These are phyloP conservation scores for Singerocomus inundabilis DNA, from an alignment of 1,284 basidiomycete species.

Conservation along the genomic window DNA sequence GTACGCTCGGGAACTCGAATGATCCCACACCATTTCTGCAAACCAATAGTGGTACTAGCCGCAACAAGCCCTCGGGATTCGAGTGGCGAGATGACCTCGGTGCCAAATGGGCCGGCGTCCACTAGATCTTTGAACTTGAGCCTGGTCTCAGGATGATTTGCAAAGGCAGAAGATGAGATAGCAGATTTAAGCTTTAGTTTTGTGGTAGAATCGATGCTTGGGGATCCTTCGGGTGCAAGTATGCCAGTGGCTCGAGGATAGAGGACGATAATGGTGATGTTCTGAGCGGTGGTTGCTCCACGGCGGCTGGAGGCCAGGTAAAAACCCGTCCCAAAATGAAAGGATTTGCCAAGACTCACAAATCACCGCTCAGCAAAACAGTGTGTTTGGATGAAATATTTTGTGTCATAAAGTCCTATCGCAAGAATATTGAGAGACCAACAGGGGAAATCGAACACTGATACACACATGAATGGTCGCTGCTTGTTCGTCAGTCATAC, in stretches of 20 bases:
- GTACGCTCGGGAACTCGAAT: slow-evolving; percentile 40
- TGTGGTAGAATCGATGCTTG: slow-evolving; percentile 18
- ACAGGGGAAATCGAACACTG: background rate
- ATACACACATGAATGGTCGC: slow-evolving; percentile 42
- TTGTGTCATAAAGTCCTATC: slow-evolving; percentile 44
- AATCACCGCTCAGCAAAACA: slow-evolving; percentile 45
- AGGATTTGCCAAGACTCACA: slow-evolving; percentile 40
- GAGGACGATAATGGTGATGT: slow-evolving; percentile 43
- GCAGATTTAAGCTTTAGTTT: slow-evolving; percentile 9
- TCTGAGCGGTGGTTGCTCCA: slow-evolving; percentile 34
- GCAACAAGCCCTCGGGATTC: slow-evolving; percentile 43
- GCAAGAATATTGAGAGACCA: background rate
- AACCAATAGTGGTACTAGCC: slow-evolving; percentile 29
- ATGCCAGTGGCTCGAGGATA: slow-evolving; percentile 42
- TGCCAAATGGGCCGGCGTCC: slow-evolving; percentile 31
- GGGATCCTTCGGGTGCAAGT: slow-evolving; percentile 32
- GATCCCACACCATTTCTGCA: slow-evolving; percentile 48
- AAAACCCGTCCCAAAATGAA: background rate
- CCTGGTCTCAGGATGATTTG: slow-evolving; percentile 14
- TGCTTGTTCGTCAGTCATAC: slow-evolving; percentile 40
- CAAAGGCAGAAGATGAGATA: slow-evolving; percentile 12
- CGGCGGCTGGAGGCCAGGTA: slow-evolving; percentile 40
- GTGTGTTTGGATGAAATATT: slow-evolving; percentile 47
- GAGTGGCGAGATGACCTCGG: slow-evolving; percentile 40
- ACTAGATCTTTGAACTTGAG: slow-evolving; percentile 2